These are phyloP conservation scores for Kalaharituber pfeilii DNA, from an alignment of 2,329 filamentous ascomycete genomes.

Conservation along the genomic window DNA sequence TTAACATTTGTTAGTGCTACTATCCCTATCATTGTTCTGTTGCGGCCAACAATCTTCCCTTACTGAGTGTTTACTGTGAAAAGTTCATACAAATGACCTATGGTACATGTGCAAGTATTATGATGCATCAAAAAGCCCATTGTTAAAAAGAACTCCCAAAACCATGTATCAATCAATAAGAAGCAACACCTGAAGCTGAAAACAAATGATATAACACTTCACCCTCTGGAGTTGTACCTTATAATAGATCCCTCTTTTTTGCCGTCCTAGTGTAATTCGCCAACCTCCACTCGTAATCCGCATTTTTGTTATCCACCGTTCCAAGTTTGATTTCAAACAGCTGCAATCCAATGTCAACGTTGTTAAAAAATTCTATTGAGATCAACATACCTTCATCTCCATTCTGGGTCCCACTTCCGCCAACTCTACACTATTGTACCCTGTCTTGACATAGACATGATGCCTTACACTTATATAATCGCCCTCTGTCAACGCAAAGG, in stretches of 20 bases:
- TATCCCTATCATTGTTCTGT: too few species aligned
- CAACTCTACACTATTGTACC: slow-evolving; percentile 74
- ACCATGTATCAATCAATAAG: too few species aligned
- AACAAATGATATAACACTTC: too few species aligned
- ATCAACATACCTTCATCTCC: slow-evolving; percentile 48
- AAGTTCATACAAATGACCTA: too few species aligned
- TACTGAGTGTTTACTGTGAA: too few species aligned
- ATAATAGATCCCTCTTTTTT: slow-evolving; percentile 22
- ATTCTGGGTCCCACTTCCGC: slow-evolving; percentile 83
- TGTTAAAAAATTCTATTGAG: neutral
- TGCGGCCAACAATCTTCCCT: too few species aligned
- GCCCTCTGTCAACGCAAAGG: slow-evolving; percentile 55
- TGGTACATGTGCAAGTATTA: too few species aligned
- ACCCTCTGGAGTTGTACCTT: neutral
- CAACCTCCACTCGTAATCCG: slow-evolving; percentile 90
- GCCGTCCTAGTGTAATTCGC: slow-evolving; percentile 68
- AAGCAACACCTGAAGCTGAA: too few species aligned
- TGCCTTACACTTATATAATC: slow-evolving; percentile 46
- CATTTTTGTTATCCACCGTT: slow-evolving; percentile 83
- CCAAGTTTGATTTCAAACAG: slow-evolving; percentile 84
- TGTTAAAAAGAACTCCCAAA: too few species aligned
- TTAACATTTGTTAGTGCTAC: too few species aligned
- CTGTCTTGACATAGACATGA: slow-evolving; percentile 85
- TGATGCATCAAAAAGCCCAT: too few species aligned
- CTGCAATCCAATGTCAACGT: slow-evolving; percentile 26